These are phyloP conservation scores for Globisporangium uncinulatum DNA, from an alignment of 352 stramenopile species.

Conservation along the genomic window DNA sequence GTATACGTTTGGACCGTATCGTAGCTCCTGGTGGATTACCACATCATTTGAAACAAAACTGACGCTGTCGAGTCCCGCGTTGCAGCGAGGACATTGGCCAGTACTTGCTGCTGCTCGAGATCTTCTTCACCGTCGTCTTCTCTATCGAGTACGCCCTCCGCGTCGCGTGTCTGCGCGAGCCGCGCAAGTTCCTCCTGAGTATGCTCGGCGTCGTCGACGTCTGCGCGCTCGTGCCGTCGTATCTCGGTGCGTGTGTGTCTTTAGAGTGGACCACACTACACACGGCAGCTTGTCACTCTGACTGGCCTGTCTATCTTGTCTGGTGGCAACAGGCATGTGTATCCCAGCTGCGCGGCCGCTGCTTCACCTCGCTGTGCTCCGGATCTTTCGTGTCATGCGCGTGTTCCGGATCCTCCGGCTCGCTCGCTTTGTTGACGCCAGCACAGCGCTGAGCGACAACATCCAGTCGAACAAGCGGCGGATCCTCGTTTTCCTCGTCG, in stretches of 20 bases:
- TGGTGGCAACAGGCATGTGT: too few relatives aligned
- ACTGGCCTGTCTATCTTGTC: too few relatives aligned
- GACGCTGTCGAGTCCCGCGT: too few relatives aligned
- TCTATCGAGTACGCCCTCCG: slow-evolving; percentile 35
- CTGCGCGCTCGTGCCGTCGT: slow-evolving; percentile 39
- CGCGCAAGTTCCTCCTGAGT: slow-evolving; percentile 40
- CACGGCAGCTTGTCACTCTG: too few relatives aligned
- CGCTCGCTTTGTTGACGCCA: slow-evolving; percentile 69
- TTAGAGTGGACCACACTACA: too few relatives aligned
- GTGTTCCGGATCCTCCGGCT: slow-evolving; percentile 73
- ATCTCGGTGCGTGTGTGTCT: slow-evolving; percentile 27
- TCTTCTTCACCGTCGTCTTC: slow-evolving; percentile 43
- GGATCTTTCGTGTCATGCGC: slow-evolving; percentile 75
- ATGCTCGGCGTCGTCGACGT: slow-evolving; percentile 47
- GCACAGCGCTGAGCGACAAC: slow-evolving; percentile 61
- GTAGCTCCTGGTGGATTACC: too few relatives aligned
- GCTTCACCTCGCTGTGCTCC: slow-evolving; percentile 56
- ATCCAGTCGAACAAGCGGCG: slow-evolving; percentile 75
- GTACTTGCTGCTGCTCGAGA: slow-evolving; percentile 28
- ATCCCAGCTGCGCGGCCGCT: slow-evolving; percentile 40
- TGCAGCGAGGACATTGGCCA: slow-evolving; percentile 25
- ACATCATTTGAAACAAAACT: too few relatives aligned
- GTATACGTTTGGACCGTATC: too few relatives aligned
- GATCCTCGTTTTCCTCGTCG: slow-evolving; percentile 71
- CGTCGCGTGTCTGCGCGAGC: slow-evolving; percentile 26